Base-by-base conservation (phyloP, 2,329 filamentous ascomycete genomes). In the Pezicula neosporulosa region DNA sequence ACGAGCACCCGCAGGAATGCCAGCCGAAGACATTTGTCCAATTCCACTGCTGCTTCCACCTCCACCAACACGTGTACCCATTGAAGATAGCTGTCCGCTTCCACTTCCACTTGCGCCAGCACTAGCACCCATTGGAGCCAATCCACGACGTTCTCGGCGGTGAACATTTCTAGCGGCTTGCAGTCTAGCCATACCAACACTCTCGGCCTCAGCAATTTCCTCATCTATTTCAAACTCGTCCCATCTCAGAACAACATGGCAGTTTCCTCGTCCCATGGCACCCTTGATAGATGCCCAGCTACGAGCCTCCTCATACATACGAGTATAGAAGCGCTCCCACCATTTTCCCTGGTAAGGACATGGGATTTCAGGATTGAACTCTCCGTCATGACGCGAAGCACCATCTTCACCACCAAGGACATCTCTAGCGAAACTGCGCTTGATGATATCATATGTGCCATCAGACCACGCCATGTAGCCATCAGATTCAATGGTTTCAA, bases 191-290 rank as follows among this genome's bases (percentile, higher is more conserved):
- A 24, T 24, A 24, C 2, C 24, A 24, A 6, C 7, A 4, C 5
- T 24, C 24, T 24, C 24, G 5, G 7, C 7, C 24, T 24, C 24
- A 24, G 24, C 5, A 24, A 1, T 1, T 6, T 24, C 24, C 24
- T 24, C 24, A 6, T 24, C 24, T 6, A 24, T 24, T 24, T 24
- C 24, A 6, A 18, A 12, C 12, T 37, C 44, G 10, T 35, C 44
- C 44, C 28, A 37, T n/a, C 53, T 43, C 3, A 59, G 5, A 2
- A 63, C 54, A 46, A 64, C 51, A 9, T 60, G 24, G 24, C 58
- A 62, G 18, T 53, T 59, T 0, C 61, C 60, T n/a, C 53, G 46
- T 0, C 47, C 49, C 62, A 65, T 65, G 3, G 55, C 47, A 7
- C 47, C 33, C 44, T 47, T 55, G 7, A 63, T 48, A 8, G 49